Base-by-base conservation (phyloP, 768 basidiomycete species). In the Naganishia onofrii region DNA sequence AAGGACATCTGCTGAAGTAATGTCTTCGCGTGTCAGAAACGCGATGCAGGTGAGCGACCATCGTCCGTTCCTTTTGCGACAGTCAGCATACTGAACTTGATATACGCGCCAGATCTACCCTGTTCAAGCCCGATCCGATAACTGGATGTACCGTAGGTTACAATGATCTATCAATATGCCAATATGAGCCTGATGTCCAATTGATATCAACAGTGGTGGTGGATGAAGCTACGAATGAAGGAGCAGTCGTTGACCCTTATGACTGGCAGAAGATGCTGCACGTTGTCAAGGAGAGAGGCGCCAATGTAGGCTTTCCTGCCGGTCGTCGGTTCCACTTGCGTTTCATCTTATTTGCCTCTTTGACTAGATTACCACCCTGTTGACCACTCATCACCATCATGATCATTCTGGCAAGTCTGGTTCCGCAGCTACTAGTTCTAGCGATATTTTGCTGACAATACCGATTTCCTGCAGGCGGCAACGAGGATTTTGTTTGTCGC, bases 301-400 rank as follows among this genome's bases (percentile, higher is more conserved):
- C 96, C 76, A 93, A 91, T 77, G 77, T 76, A 60, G 65, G 74
- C 54, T 29, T 23, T 5, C 23, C 8, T 36, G 28, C 28, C 21
- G 21, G 15, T 15, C 42, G 12, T 26, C 21, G 12, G 36, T 31
- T 48, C 19, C 12, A 12, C 32, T 32, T 13, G 23, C 58, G 53
- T 34, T 36, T 60, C 36, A 44, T 67, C 53, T 66, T 4, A 31
- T 26, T 15, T 38, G 44, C 19, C 10, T 17, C 26, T 34, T n/a
- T 1, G 5, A 15, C 10, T 21, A 78, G 73, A 75, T 79, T 1
- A 78, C 75, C 4, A 74, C 76, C 19, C 54, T 80, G 52, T 72
- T 98, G 74, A 96, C 92, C 15, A 98, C 95, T 2, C 95, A 96
- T 81, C 92, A 93, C 80, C 94, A 96, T 80, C 76, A 84, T 72